Evolutionary conservation across 805 yeast species (phyloP), one percentile per base, ranked within the genome.

Genomic region (Kluyveromyces wickerhamii): DNA sequence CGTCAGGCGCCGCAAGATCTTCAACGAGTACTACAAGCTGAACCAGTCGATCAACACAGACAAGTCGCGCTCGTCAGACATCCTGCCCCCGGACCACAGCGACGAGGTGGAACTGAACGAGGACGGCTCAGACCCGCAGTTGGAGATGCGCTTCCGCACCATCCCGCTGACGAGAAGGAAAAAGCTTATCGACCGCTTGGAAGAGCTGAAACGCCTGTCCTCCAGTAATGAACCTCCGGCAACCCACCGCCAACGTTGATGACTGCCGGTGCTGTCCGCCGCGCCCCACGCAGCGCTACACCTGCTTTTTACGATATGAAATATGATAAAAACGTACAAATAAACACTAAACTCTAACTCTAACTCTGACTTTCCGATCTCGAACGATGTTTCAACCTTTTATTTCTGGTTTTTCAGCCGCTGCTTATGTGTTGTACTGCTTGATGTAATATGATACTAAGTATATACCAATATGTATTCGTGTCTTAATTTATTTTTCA

Each of bases 1-100:
- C 53, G 94, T 89, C 13, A 71, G 95, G 47, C 67, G 94, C 49
- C 66, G 95, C 45, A 76, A 81, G 51, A 71, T 84, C 5, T 59
- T 57, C 27, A 48, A 47, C 30, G 62, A 57, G 20, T 52, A 56
- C 35, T 52, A 53, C 27, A 51, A 48, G 26, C 18, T 39, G 35
- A 35, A 38, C 26, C 35, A 36, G 13, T 32, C 37, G 13, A 22
- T 31, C 21, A 24, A 29, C 11, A 21, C 37, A 17, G 29, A 29
- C n/a, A 27, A 14, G 21, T 21, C 33, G 22, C 9, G 8, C 12
- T 21, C 3, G 14, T 3, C 18, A 13, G 33, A 20, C n/a, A 22
- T 21, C 6, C 16, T 21, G n/a, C 33, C 33, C n/a, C 25, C 26
- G 11, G 26, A 21, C 9, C 31, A 28, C 12, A 17, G 19, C 13